Percentiles rank a stretch among this genome's conserved stretches.
These are phyloP conservation scores for Erythrobasidium hasegawianum DNA, from an alignment of 1,284 basidiomycete species.

Conservation along the genomic window DNA sequence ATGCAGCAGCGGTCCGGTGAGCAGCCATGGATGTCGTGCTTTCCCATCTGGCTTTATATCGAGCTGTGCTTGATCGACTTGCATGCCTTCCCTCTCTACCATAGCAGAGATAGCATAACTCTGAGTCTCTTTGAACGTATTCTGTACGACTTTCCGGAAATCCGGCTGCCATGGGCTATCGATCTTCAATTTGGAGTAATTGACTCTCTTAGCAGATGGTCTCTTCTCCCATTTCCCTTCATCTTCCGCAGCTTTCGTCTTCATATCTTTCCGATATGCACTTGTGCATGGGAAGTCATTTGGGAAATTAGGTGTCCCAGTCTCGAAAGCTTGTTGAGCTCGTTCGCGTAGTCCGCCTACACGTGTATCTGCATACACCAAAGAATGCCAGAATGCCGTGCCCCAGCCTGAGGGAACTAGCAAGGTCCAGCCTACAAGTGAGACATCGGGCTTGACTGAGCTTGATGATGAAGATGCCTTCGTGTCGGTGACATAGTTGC, in stretches of 20 bases:
- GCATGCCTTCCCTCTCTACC: neutral
- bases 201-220: constrained; percentile 76
- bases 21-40: constrained; percentile 4
- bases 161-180: constrained; percentile 65
- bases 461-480: neutral
- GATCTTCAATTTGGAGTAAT: constrained; percentile 61
- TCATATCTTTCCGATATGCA: constrained; percentile 55
- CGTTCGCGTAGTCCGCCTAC: constrained; percentile 75
- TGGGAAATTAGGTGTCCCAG: constrained; percentile 70
- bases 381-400: constrained; percentile 77
- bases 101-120: neutral
- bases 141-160: constrained; percentile 61
- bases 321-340: constrained; percentile 71
- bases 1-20: neutral
- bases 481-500: constrained; percentile 24
- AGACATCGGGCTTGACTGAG: constrained; percentile 36
- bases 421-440: constrained; percentile 76
- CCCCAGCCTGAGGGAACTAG: constrained; percentile 79
- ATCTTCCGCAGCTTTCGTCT: constrained; percentile 56
- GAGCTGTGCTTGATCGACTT: neutral
- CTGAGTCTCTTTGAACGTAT: neutral
- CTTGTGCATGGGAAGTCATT: constrained; percentile 65
- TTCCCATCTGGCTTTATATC: neutral
- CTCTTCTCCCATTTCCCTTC: constrained; percentile 66
- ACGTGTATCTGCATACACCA: constrained; percentile 72